Evolutionary conservation across 768 basidiomycete genomes (phyloP), one percentile per base, ranked within the genome.

Genomic region (Podaxis sp.): DNA sequence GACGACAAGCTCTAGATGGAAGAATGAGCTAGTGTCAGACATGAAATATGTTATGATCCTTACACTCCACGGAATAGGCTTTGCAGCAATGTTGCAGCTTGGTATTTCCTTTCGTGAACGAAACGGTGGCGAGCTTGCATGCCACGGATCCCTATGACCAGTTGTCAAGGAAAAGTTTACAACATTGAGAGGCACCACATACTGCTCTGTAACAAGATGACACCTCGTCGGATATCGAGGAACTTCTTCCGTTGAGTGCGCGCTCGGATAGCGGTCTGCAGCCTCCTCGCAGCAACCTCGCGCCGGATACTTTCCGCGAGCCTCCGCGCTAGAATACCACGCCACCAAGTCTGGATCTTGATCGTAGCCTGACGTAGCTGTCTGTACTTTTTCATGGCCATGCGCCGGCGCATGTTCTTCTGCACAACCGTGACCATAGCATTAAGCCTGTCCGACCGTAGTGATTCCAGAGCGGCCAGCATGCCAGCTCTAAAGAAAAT

Each of bases 401-500:
- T 83, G 51, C 85, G 83, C 57, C 96, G 82, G 54, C 91, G 86
- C 81, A 98, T 90, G 75, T 98, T 98, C 86, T 98, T 98, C 79
- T 98, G 97, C 2, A 99, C 90, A 56, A 97, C 85, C 12, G 95
- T 97, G 64, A 96, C 94, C 77, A 99, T 85, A 22, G 88, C 80
- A 71, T 96, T 96, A 57, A 98, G 83, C 63, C 92, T 83, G 64
- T 91, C 88, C 6, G 94, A 88, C 43, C 97, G 91, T 59, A 96
- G 81, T 15, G 93, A 86, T 76, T 99, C 97, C 50, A 99, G 82
- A 5, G 91, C 91, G 27, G 97, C 96, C 59, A 99, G 89, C 94
- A 98, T 98, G 66, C 97, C 97, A 12, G 97, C 96, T 64, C 97
- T 87, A 84, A 99, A 98, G 80, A 99, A 99, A 67, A 99, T 98